Percentiles rank a stretch among this genome's conserved stretches.
phyloP scores from a whole-genome alignment of 139 green algal genomes.

The Asterochloris erici region DNA sequence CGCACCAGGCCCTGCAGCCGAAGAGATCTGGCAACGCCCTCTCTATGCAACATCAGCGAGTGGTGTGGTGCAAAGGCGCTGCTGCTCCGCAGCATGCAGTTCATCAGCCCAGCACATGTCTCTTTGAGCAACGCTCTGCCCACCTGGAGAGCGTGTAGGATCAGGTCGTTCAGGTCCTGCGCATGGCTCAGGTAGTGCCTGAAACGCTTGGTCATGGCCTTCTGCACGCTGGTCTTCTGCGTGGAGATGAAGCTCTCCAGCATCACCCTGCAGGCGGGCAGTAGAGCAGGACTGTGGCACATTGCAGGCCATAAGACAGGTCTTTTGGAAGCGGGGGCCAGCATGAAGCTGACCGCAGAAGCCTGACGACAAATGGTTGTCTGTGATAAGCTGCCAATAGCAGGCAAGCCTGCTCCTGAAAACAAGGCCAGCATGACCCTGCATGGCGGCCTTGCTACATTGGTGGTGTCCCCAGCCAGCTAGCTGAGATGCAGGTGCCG shows the following conservation, averaged over 20 bases:
- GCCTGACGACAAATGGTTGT: too few species aligned
- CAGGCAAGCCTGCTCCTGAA: too few species aligned
- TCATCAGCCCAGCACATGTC: not conserved
- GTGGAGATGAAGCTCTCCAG: constrained; percentile 93
- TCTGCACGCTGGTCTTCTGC: constrained; percentile 95
- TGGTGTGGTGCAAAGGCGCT: not conserved
- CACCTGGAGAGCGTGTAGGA: constrained; percentile 47
- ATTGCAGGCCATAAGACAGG: too few species aligned
- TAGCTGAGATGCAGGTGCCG: too few species aligned
- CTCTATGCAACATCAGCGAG: not conserved
- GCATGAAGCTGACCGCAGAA: too few species aligned
- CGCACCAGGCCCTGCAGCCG: constrained; percentile 27
- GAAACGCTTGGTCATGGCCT: constrained; percentile 78
- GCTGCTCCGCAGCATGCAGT: not conserved
- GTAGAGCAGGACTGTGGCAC: not conserved
- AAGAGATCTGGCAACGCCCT: not conserved
- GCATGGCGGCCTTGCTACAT: too few species aligned
- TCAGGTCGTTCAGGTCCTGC: constrained; percentile 52
- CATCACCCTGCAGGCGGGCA: constrained; percentile 72
- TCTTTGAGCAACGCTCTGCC: not conserved
- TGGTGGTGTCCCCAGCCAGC: too few species aligned
- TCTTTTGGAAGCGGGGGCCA: too few species aligned
- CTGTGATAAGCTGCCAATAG: too few species aligned
- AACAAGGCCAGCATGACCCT: too few species aligned
- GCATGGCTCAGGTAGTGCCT: constrained; percentile 45